These are phyloP conservation scores for Saccharomyces eubayanus DNA, from an alignment of 805 yeast genomes.

Conservation along the genomic window DNA sequence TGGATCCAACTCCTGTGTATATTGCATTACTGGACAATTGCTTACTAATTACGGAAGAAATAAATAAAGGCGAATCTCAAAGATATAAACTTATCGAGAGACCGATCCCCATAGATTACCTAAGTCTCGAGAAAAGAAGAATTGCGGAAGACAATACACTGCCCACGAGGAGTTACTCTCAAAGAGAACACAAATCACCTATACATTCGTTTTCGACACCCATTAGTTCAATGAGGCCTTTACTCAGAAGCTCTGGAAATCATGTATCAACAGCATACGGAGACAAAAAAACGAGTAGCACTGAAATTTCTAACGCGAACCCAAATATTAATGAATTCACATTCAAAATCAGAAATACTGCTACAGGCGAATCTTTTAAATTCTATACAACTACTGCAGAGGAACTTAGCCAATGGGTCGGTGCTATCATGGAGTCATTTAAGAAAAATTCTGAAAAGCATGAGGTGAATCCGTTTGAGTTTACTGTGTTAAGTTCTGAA, in stretches of 20 bases:
- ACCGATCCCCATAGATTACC: slow-evolving; percentile 54
- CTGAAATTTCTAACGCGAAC: slow-evolving; percentile 14
- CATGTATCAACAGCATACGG: slow-evolving; percentile 10
- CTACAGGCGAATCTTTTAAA: slow-evolving; percentile 46
- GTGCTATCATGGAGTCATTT: slow-evolving; percentile 42
- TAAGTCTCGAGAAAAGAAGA: slow-evolving; percentile 43
- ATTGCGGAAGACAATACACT: slow-evolving; percentile 1
- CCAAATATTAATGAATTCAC: slow-evolving; percentile 14
- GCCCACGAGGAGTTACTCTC: background rate
- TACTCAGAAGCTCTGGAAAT: slow-evolving; percentile 16
- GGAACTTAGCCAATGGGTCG: slow-evolving; percentile 54
- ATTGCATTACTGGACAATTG: slow-evolving; percentile 64
- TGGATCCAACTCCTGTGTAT: slow-evolving; percentile 44
- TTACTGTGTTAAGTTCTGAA: slow-evolving; percentile 47
- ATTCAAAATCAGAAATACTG: slow-evolving; percentile 52
- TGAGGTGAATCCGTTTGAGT: slow-evolving; percentile 45
- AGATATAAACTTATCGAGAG: slow-evolving; percentile 41
- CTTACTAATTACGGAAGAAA: slow-evolving; percentile 53
- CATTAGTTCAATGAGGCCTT: slow-evolving; percentile 17
- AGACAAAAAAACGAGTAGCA: slow-evolving; percentile 1
- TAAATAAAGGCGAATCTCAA: slow-evolving; percentile 33
- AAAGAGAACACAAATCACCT: background rate
- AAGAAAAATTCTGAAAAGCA: slow-evolving; percentile 31
- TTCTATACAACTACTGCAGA: slow-evolving; percentile 39
- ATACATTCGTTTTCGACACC: slow-evolving; percentile 11